Evolutionary conservation across 257 asterid genomes (phyloP), one percentile per base, ranked within the genome.

Genomic region (Fraxinus excelsior): DNA sequence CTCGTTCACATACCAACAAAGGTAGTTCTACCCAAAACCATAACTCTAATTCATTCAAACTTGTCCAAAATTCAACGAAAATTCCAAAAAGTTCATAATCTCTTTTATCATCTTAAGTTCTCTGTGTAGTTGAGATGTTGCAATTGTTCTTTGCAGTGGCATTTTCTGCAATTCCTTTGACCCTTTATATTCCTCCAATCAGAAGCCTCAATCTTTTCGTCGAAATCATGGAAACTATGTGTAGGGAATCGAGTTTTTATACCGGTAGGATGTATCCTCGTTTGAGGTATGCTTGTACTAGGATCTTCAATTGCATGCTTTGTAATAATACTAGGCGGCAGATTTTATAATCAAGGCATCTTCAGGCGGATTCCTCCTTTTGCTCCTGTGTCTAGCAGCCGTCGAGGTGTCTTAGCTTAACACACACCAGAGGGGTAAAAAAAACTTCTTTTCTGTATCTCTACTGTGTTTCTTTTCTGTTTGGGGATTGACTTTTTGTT

Each of bases 111-210:
- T 37, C 42, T 37, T 37, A 37, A 37, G 42, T 37, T 8, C 42
- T 8, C 42, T 8, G 29, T 53, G 67, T 23, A 23, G 31, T 8
- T 21, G 67, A 60, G 84, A 85, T 85, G 88, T 65, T 80, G 75
- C 83, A 85, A 56, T 40, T 85, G 67, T 85, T 85, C 81, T 82
- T 82, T 70, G 84, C 84, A 0, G 82, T 84, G 76, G 88, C 90
- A 28, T 86, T 86, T 75, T 86, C 90, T 1, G 85, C 90, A 16
- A 85, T 79, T 13, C 90, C 90, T 62, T 76, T 86, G 82, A 85
- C 76, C 16, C 75, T 86, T 28, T 84, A 86, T 58, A 72, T 86
- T 35, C 90, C 90, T 26, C 90, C 90, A 0, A 31, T 86, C 28
- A 82, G 90, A 72, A 84, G 80, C 81, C 76, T 86, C 73, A 86